Conservation (phyloP, 2,329 filamentous ascomycete species). For the Penicillium vulpinum region DNA sequence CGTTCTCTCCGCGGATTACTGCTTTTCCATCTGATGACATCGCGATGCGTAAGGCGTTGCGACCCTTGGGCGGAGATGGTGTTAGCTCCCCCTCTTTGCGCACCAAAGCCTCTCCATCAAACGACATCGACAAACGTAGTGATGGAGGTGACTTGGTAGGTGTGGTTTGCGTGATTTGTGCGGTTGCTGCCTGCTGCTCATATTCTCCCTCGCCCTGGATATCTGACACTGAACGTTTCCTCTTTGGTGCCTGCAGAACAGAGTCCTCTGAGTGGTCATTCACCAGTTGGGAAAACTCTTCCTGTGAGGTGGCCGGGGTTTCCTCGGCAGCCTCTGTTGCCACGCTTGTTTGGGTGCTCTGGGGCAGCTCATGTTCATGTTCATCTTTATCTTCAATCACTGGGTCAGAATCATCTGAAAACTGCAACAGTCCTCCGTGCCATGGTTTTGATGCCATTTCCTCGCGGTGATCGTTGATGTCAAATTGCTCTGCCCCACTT, state of each 20-base stretch:
- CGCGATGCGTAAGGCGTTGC: conserved; percentile 68
- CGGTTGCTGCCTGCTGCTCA: conserved; percentile 15
- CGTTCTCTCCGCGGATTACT: conserved; percentile 71
- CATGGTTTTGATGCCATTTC: conserved; percentile 21
- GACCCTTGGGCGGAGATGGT: conserved; percentile 42
- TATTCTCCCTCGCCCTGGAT: conserved; percentile 17
- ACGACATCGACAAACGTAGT: conserved; percentile 43
- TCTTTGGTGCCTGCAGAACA: conserved; percentile 26
- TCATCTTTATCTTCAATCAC: conserved; percentile 31
- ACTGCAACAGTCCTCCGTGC: conserved; percentile 25
- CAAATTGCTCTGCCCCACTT: conserved; percentile 31
- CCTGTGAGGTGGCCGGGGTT: conserved; percentile 25
- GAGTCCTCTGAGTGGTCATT: conserved; percentile 22
- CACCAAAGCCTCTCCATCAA: conserved; percentile 43
- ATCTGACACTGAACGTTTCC: conserved; percentile 39
- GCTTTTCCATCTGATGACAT: conserved; percentile 88
- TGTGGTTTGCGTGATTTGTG: conserved; percentile 14
- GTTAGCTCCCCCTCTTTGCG: conserved; percentile 42
- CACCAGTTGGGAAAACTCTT: conserved; percentile 18
- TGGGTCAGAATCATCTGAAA: conserved; percentile 27
- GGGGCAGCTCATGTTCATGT: conserved; percentile 23
- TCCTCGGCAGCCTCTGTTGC: conserved; percentile 27
- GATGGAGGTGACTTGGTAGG: conserved; percentile 40
- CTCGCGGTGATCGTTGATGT: conserved; percentile 22
- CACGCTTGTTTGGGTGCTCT: conserved; percentile 36